phyloP scores from a whole-genome alignment of 2,329 filamentous ascomycete genomes.

The Pseudocercospora musae region DNA sequence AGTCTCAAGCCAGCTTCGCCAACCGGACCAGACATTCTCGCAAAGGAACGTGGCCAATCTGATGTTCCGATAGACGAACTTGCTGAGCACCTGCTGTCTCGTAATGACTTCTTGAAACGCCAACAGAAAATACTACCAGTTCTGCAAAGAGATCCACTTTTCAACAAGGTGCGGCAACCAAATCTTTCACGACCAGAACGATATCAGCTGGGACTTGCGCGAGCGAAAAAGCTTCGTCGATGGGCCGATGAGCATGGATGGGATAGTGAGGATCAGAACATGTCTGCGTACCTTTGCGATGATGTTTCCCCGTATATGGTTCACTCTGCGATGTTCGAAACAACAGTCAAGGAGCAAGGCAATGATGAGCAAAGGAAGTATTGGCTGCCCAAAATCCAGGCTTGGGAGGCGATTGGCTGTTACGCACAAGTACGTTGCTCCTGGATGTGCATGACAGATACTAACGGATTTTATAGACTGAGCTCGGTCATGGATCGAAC shows the following conservation, averaged over 20 bases:
- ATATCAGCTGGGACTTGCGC: conserved; percentile 52
- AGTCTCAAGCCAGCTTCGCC: conserved; percentile 45
- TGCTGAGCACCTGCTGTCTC: conserved; percentile 45
- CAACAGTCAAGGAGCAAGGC: conserved; percentile 51
- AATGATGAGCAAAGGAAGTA: conserved; percentile 47
- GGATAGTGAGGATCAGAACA: conserved; percentile 50
- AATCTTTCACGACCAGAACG: conserved; percentile 52
- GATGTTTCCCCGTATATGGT: conserved; percentile 54
- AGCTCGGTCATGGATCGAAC: conserved; percentile 53
- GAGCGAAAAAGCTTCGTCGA: conserved; percentile 50
- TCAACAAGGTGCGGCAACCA: conserved; percentile 49
- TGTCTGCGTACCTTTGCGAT: conserved; percentile 53
- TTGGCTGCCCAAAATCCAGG: conserved; percentile 51
- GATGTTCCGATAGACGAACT: conserved; percentile 45
- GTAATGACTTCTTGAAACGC: conserved; percentile 48
- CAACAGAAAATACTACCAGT: conserved; percentile 48
- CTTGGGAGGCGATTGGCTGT: conserved; percentile 51
- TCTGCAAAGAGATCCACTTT: conserved; percentile 47
- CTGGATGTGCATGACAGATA: neutral
- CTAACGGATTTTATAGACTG: conserved; percentile 32
- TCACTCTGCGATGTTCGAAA: conserved; percentile 51
- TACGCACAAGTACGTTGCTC: conserved; percentile 42
- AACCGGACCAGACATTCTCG: conserved; percentile 46
- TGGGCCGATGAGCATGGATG: conserved; percentile 46
- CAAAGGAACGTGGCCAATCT: conserved; percentile 46